Evolutionary conservation across 108 stramenopile genomes (phyloP).

Genomic region (Conticribra guillardii): DNA sequence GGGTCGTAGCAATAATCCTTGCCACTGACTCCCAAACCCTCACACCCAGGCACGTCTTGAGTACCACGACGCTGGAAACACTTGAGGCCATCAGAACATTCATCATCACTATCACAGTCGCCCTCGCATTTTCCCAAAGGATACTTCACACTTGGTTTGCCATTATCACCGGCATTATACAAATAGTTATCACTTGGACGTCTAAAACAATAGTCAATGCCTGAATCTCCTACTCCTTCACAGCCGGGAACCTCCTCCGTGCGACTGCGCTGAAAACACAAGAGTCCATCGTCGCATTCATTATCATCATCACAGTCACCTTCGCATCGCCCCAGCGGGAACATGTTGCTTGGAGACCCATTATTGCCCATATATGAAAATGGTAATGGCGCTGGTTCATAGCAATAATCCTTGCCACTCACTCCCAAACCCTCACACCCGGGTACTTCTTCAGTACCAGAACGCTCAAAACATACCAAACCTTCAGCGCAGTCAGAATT

Average conservation of each 20-base stretch:
- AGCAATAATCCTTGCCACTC: neutral
- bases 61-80: neutral
- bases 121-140: neutral
- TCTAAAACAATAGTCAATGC: too few species aligned
- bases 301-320: constrained; percentile 51
- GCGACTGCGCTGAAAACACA: too few species aligned
- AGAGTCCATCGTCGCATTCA: constrained; percentile 46
- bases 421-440: neutral
- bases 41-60: neutral
- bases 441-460: neutral
- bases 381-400: neutral
- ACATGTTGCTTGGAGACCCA: neutral
- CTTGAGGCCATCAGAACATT: too few species aligned
- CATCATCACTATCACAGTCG: neutral
- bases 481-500: neutral
- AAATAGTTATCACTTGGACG: too few species aligned
- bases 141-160: neutral
- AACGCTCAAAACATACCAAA: neutral
- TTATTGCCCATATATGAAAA: neutral
- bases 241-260: neutral
- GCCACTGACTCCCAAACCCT: neutral
- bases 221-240: neutral
- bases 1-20: neutral
- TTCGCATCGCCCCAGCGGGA: constrained; percentile 38
- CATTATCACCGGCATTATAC: too few species aligned